Evolutionary conservation across 768 basidiomycete genomes (phyloP).

Genomic region (Leccinum boreale): DNA sequence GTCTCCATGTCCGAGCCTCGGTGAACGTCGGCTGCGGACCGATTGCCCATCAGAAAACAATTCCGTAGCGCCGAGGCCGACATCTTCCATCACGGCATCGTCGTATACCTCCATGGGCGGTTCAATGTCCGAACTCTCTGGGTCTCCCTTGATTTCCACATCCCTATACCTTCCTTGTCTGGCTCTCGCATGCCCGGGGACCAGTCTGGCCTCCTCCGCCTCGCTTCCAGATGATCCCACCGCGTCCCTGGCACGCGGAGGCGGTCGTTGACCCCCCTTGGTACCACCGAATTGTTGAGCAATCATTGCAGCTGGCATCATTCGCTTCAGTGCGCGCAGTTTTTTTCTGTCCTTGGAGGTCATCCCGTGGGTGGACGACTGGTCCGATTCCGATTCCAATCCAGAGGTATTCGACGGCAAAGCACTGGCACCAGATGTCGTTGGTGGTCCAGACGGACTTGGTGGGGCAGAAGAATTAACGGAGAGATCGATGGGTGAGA

Average conservation of each 20-base stretch:
- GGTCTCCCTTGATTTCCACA: constrained; percentile 54
- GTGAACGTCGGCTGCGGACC: constrained; percentile 14
- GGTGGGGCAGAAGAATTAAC: constrained; percentile 7
- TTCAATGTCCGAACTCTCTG: constrained; percentile 54
- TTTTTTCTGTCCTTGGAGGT: constrained; percentile 33
- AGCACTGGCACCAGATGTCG: constrained; percentile 18
- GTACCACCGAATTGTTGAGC: constrained; percentile 27
- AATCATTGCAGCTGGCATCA: constrained; percentile 58
- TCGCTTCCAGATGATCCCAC: constrained; percentile 26
- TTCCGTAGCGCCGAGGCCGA: background rate
- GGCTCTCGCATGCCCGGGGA: constrained; percentile 51
- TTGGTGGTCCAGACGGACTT: constrained; percentile 14
- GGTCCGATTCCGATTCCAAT: constrained; percentile 19
- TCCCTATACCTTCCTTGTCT: constrained; percentile 35
- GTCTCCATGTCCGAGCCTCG: background rate
- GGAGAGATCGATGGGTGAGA: constrained; percentile 4
- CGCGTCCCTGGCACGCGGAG: constrained; percentile 7
- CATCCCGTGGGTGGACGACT: constrained; percentile 15
- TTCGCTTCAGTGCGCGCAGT: constrained; percentile 39
- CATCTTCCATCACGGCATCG: background rate
- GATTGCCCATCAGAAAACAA: constrained; percentile 13
- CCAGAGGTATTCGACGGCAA: constrained; percentile 16
- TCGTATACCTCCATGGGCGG: background rate
- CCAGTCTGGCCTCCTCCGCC: constrained; percentile 38
- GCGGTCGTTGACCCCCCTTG: constrained; percentile 9